Evolutionary conservation across 2,329 filamentous ascomycete genomes (phyloP), one percentile per base, ranked within the genome.

Genomic region (Scytalidium lignicola): DNA sequence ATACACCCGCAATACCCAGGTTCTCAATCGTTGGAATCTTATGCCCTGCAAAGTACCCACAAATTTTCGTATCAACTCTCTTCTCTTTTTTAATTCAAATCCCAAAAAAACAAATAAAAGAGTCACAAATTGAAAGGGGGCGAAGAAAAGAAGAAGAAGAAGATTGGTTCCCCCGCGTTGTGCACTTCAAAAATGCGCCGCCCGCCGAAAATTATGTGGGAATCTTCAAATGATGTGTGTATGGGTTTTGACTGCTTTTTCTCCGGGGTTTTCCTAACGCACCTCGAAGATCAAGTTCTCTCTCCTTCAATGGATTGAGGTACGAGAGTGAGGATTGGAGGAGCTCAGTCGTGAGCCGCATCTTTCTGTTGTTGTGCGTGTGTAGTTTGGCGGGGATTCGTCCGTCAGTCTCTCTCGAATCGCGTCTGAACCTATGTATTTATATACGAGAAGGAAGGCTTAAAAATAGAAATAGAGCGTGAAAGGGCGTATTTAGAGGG

Each of bases 241-340:
- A 10, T 10, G 23, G 10, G 10, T 26, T 26, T 5, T 26, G 23
- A 26, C 10, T 26, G 23, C 23, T 26, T 6, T 5, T 26, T 26
- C 23, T 26, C 10, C 23, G 10, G 10, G 23, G 6, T 37, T 37
- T n/a, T 23, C n/a, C 56, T 62, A 82, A n/a, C 90, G 83, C 88
- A 97, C 93, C 93, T 96, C 93, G 85, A 65, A 99, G 89, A 78
- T 97, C 91, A 70, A 99, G 83, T 82, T 99, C 93, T 72, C 93
- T 90, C 80, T 99, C 93, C 75, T 93, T 95, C 71, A 99, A 82
- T 69, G 92, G 91, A 74, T 97, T 99, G 73, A 97, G 87, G 79
- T 96, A 99, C 70, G 92, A 96, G 61, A 96, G 86, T 67, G 93
- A 96, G 71, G 83, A 85, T 72, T 90, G 83, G 74, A 99, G 95